Evolutionary conservation across 78 protist genomes (phyloP), one percentile per base, ranked within the genome.

Genomic region (Cavenderia fasciculata): DNA sequence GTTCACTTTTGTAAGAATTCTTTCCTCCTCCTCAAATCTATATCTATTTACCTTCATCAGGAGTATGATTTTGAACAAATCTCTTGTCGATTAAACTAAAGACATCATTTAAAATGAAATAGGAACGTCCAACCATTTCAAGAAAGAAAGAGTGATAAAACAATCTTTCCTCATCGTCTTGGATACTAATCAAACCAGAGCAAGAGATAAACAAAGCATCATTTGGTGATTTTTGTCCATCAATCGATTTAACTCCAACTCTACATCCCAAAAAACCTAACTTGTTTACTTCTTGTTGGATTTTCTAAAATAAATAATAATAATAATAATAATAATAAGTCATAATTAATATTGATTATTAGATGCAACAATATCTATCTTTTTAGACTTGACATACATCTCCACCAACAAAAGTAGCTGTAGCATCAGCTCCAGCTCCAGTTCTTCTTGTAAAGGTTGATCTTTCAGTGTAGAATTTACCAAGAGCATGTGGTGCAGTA

Each of bases 71-170:
- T n/a, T n/a, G n/a, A n/a, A n/a, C n/a, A n/a, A n/a, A n/a, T n/a
- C n/a, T n/a, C n/a, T n/a, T n/a, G n/a, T n/a, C n/a, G n/a, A n/a
- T n/a, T n/a, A n/a, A n/a, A n/a, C n/a, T n/a, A n/a, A n/a, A n/a
- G n/a, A n/a, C 54, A 47, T 82, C 89, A 54, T 82, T 65, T 1
- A 59, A 40, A 25, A 82, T 68, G 41, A 51, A 68, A 59, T 51
- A 68, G 31, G 74, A 29, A 46, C 52, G 29, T 12, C 56, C 57
- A 43, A 68, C 21, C 57, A 68, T 82, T 43, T 82, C 70, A n/a
- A 82, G 56, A 49, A 54, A 52, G 74, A 82, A 82, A 21, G 59
- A 54, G 36, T 82, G 89, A 18, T 19, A 36, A 68, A 68, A 82
- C 4, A 18, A 34, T 14, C 56, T 33, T 41, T 25, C 16, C n/a